A percentile compares a stretch with the other conserved stretches of the same genome.
Conservation (phyloP, 2,329 filamentous ascomycete species). For the Phaeosphaeriaceae sp. region DNA sequence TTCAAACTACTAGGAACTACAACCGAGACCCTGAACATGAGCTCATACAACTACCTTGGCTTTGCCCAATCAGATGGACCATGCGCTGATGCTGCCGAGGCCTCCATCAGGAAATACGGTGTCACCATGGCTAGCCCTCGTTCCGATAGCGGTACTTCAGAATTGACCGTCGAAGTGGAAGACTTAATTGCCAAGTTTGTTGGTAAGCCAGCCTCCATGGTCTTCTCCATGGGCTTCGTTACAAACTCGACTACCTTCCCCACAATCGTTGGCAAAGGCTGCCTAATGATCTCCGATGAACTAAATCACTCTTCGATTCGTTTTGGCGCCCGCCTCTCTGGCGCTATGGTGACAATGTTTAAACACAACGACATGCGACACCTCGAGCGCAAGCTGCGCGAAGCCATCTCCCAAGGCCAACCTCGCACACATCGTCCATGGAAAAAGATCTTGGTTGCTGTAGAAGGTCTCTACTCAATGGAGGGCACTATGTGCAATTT, state of each 20-base stretch:
- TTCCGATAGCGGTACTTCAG: slow-evolving; percentile 82
- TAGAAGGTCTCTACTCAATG: slow-evolving; percentile 99
- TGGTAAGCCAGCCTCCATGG: slow-evolving; percentile 91
- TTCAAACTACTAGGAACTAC: slow-evolving; percentile 89
- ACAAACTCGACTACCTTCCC: slow-evolving; percentile 95
- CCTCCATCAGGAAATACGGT: slow-evolving; percentile 82
- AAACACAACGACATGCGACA: slow-evolving; percentile 96
- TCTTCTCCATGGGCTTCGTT: slow-evolving; percentile 99
- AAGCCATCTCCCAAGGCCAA: slow-evolving; percentile 94
- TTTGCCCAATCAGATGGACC: slow-evolving; percentile 98
- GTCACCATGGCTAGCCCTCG: slow-evolving; percentile 82
- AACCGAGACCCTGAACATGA: slow-evolving; percentile 97
- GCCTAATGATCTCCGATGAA: slow-evolving; percentile 93
- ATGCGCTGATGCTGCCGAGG: slow-evolving; percentile 91
- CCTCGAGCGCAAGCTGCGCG: slow-evolving; percentile 83
- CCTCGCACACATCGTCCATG: slow-evolving; percentile 97
- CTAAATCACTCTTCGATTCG: slow-evolving; percentile 98
- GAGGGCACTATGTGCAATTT: slow-evolving; percentile 98
- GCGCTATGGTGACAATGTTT: slow-evolving; percentile 94
- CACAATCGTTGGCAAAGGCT: slow-evolving; percentile 89
- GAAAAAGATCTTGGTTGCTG: slow-evolving; percentile 98
- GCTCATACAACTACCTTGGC: slow-evolving; percentile 98
- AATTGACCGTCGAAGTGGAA: slow-evolving; percentile 88
- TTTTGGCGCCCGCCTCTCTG: slow-evolving; percentile 90
- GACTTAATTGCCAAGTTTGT: slow-evolving; percentile 88